Percentiles rank a stretch among this genome's conserved stretches.
Conservation (phyloP, 805 yeast species). For the Ogataea angusta region DNA sequence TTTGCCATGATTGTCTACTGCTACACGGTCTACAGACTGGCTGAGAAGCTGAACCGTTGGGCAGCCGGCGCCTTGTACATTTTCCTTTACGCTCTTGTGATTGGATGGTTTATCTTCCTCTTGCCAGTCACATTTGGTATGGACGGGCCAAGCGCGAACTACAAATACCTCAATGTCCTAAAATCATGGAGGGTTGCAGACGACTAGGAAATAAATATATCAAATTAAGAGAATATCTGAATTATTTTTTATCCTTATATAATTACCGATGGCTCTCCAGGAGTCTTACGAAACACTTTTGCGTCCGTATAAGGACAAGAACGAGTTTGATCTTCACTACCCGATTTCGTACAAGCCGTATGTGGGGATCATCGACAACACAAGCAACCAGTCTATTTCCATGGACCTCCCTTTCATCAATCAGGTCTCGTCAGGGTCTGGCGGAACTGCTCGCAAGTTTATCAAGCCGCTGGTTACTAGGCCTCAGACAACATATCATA, state of each 20-base stretch:
- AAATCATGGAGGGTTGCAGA: constrained; percentile 48
- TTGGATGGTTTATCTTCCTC: constrained; percentile 57
- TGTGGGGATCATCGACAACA: constrained; percentile 35
- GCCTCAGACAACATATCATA: constrained; percentile 20
- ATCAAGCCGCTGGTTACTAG: constrained; percentile 22
- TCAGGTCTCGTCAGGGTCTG: constrained; percentile 11
- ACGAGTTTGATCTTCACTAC: constrained; percentile 34
- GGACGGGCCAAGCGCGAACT: constrained; percentile 52
- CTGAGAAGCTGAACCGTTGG: constrained; percentile 8
- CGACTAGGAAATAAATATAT: constrained; percentile 1
- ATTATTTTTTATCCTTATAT: not conserved
- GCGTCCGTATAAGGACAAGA: constrained; percentile 33
- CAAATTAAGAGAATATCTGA: not conserved
- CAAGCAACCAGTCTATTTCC: constrained; percentile 34
- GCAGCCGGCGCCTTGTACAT: constrained; percentile 36
- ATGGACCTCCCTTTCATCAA: constrained; percentile 29
- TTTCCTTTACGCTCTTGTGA: constrained; percentile 46
- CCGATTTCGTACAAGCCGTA: constrained; percentile 33
- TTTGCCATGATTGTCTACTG: constrained; percentile 82
- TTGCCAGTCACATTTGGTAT: constrained; percentile 80
- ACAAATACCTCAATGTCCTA: constrained; percentile 50
- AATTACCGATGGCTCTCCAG: constrained; percentile 20
- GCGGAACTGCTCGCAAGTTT: constrained; percentile 18
- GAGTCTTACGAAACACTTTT: constrained; percentile 25
- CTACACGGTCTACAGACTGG: constrained; percentile 48